Evolutionary conservation across 2,329 filamentous ascomycete species (phyloP).

Genomic region (Monosporascus sp.): DNA sequence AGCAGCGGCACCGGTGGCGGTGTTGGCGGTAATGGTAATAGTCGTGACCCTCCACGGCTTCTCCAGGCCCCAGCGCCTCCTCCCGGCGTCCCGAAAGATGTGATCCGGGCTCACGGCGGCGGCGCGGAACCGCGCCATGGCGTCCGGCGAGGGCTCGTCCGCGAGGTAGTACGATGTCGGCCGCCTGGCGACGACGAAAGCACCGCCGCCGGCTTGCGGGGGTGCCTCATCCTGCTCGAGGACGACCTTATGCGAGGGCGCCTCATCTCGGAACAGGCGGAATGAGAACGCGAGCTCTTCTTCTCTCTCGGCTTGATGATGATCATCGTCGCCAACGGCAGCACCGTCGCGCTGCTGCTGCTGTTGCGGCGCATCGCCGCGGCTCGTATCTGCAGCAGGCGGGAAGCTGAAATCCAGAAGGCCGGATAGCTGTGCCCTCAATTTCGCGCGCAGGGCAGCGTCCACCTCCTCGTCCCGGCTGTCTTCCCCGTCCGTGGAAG

Average conservation of each 20-base stretch:
- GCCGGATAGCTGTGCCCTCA: slow-evolving; percentile 44
- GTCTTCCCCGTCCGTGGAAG: slow-evolving; percentile 27
- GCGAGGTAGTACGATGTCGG: slow-evolving; percentile 47
- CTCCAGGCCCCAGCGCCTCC: slow-evolving; percentile 52
- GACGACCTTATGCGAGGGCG: slow-evolving; percentile 43
- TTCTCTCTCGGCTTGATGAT: slow-evolving; percentile 11
- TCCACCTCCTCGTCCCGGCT: slow-evolving; percentile 28
- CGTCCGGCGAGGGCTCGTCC: slow-evolving; percentile 29
- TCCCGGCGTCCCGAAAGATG: slow-evolving; percentile 37
- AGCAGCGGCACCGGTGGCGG: neutral
- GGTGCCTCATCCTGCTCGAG: slow-evolving; percentile 38
- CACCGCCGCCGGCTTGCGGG: slow-evolving; percentile 31
- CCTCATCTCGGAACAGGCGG: slow-evolving; percentile 49
- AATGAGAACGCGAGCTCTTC: slow-evolving; percentile 48
- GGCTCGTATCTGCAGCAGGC: slow-evolving; percentile 3
- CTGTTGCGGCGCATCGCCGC: slow-evolving; percentile 6
- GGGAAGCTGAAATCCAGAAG: slow-evolving; percentile 37
- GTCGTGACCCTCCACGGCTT: slow-evolving; percentile 54
- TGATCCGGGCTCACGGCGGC: slow-evolving; percentile 49
- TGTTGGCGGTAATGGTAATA: slow-evolving; percentile 32
- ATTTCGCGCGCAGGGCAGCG: slow-evolving; percentile 35
- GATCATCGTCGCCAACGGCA: slow-evolving; percentile 7
- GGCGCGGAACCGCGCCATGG: slow-evolving; percentile 35
- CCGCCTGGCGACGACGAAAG: slow-evolving; percentile 34
- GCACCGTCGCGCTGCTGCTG: slow-evolving; percentile 7